Base-by-base conservation (phyloP, 345 rosid genomes). In the Brassica nigra region DNA sequence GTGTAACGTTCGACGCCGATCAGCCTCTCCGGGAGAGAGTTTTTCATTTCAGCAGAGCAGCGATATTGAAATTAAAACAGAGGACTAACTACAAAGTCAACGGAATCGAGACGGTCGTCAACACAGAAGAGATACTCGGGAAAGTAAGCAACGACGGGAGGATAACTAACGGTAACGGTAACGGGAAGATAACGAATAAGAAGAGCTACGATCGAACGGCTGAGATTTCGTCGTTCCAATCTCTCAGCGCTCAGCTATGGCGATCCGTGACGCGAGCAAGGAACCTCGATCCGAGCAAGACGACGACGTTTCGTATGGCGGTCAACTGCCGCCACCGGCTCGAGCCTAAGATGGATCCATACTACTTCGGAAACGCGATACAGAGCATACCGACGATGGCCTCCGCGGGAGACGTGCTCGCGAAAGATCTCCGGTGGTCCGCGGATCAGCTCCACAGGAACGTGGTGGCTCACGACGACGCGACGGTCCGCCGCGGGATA, bases 291-390 rank as follows among this genome's bases (percentile, higher is more conserved):
- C 78, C 81, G 1, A 33, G 68, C 1, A 93, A 95, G 70, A 77
- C 78, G 84, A 90, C 99, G 47, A 93, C 97, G 82, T 90, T 93
- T 76, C 85, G 99, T 3, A 91, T 93, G 99, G 98, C 99, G 0
- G 94, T 91, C 6, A 95, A 95, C 79, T 95, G 98, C 84, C 87
- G 99, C 5, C 99, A 88, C 89, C 75, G 99, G 29, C 87, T 95
- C 2, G 86, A 90, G 77, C 98, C 98, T 30, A 83, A 80, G 85
- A 78, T 95, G 23, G 86, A 88, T 64, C 81, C 90, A 4, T 83
- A 83, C 86, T 95, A 95, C 79, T 95, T 95, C 73, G 99, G 99
- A 0, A 95, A 95, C 87, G 90, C 94, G 30, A 95, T 95, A 54
- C 99, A 93, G 88, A 95, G 99, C 87, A 93, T 89, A 79, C 95